Base-by-base conservation (phyloP, 2,329 filamentous ascomycete species). In the Sporothrix pallida region DNA sequence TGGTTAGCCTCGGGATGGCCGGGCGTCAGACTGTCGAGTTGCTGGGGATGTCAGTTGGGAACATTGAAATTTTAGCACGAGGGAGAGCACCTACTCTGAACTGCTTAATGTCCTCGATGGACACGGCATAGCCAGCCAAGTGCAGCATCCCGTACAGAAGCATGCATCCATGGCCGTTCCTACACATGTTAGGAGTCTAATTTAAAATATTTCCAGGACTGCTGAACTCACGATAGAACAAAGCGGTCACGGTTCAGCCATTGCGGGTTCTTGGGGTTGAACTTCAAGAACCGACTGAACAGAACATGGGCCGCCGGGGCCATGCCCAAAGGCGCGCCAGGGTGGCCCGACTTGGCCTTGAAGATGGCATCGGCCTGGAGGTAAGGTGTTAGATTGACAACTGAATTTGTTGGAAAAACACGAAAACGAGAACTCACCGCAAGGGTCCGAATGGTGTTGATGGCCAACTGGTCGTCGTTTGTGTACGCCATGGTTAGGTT, bases 151-250 rank as follows among this genome's bases (percentile, higher is more conserved):
- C 93, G 91, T 99, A 99, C 84, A 98, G 96, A 75, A 99, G 93
- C 95, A 99, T 97, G 90, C 96, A 99, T 80, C 92, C 96, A 87
- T 99, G 96, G 79, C 96, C 96, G 88, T 99, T 99, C 76, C 95
- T 98, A 65, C 13, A 26, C 3, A 3, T 26, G 23, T 26, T 26
- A 26, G 44, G 71, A 70, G 50, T 15, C 13, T 46, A 46, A n/a
- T n/a, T n/a, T n/a, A n/a, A n/a, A n/a, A n/a, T n/a, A n/a, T n/a
- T n/a, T n/a, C n/a, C n/a, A n/a, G n/a, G n/a, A n/a, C n/a, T n/a
- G n/a, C n/a, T n/a, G n/a, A n/a, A n/a, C 95, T 89, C 90, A 98
- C 95, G 96, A 99, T 83, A 99, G 94, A 76, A 99, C 94, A 82
- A 99, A 99, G 84, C 96, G 93, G 86, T 99, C 96, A 82, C 96